Evolutionary conservation across 1,139 yeast species (phyloP), one percentile per base, ranked within the genome.

Genomic region (Yamadazyma dendronema): DNA sequence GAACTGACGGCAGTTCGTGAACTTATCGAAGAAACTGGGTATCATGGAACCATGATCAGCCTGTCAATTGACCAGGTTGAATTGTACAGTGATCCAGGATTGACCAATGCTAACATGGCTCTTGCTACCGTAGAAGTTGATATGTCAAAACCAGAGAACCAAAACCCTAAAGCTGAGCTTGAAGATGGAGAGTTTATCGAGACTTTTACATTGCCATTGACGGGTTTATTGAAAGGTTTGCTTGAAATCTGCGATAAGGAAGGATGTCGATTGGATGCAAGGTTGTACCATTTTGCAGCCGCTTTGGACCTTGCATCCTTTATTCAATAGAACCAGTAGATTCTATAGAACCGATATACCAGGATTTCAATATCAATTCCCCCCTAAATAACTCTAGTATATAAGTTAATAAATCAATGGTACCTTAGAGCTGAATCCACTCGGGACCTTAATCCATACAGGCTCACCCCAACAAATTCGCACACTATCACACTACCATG

Each of bases 161-260:
- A 63, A 42, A 67, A 80, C 45, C 97, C 97, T 1, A 56, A 65
- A 37, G 78, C 94, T 1, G 72, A 85, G 45, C 69, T 90, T 46
- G 97, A 90, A 61, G 96, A 87, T 6, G 84, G 82, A 37, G 97
- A 90, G 63, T 89, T 82, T 54, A 90, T 90, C 38, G 96, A 88
- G 49, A 81, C 87, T 10, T 84, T 89, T 53, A 69, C 61, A 8
- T 81, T 88, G 28, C 88, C 90, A 7, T 56, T 89, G 46, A 60
- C 64, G 13, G 59, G 67, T 19, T 73, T 90, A 38, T 77, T 81
- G n/a, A 69, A 67, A 15, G 74, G 68, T 28, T 59, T 90, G 56
- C 63, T 64, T 12, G 56, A 65, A 25, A 59, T 89, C 15, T 74
- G 60, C 40, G 43, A 68, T 24, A 53, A 58, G 3, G 74, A 84